Conservation (phyloP, 169 alveolate genomes). For the Theileria annulata region DNA sequence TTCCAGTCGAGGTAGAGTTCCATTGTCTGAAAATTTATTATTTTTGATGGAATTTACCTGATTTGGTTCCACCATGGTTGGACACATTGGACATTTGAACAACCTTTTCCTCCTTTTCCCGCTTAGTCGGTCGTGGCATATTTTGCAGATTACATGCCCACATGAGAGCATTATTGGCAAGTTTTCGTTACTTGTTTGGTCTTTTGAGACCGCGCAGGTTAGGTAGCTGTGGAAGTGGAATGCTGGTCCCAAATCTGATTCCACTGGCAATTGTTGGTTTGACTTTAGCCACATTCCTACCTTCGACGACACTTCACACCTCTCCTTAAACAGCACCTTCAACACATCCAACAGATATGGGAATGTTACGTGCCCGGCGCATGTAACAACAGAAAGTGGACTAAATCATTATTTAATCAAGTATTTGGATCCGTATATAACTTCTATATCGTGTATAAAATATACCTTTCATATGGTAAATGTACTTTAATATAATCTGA, state of each 20-base stretch:
- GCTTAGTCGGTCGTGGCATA: constrained; percentile 52
- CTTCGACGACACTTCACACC: constrained; percentile 38
- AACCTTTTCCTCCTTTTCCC: constrained; percentile 38
- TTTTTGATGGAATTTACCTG: constrained; percentile 24
- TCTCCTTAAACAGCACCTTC: constrained; percentile 9
- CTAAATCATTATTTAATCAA: constrained; percentile 13
- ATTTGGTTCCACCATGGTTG: constrained; percentile 36
- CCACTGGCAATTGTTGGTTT: constrained; percentile 63
- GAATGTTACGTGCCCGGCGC: constrained; percentile 61
- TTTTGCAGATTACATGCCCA: constrained; percentile 69
- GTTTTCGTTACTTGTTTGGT: constrained; percentile 63
- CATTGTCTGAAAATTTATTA: constrained; percentile 22
- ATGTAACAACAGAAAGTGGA: constrained; percentile 53
- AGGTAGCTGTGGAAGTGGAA: constrained; percentile 72
- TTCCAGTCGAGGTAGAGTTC: constrained; percentile 58
- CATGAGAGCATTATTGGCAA: constrained; percentile 68
- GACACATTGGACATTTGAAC: constrained; percentile 72
- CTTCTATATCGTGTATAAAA: neutral
- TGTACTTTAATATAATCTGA: constrained; percentile 29
- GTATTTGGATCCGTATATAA: neutral
- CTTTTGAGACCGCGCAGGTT: constrained; percentile 73
- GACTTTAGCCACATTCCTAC: constrained; percentile 49
- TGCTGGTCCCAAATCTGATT: constrained; percentile 69
- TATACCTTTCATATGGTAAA: constrained; percentile 61
- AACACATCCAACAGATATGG: constrained; percentile 50